Base-by-base conservation (phyloP, 73 alveolate species). In the Paramecium biaurelia region DNA sequence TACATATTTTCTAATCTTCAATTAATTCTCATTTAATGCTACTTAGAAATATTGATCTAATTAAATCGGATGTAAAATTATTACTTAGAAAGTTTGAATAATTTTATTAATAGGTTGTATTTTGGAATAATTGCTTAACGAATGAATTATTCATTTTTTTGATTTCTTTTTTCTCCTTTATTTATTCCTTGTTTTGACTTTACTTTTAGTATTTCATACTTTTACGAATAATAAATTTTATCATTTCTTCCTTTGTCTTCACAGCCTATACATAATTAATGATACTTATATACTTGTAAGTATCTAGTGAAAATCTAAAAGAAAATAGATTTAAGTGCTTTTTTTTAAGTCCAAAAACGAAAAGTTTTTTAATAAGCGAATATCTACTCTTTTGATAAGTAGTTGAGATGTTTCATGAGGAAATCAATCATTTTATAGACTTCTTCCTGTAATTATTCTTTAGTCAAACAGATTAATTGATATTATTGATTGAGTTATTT, bases 161-260 rank as follows among this genome's bases (percentile, higher is more conserved):
- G 18, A 63, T 63, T 63, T 26, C 84, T 32, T 63, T 26, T 24
- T 63, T 63, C 84, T 63, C 68, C 34, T 53, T 18, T n/a, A 18
- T 11, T 63, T 26, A 9, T 63, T 63, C 84, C 21, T 21, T 26
- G 26, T 7, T 18, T 4, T 53, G 68, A 53, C 6, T 53, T 53
- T 53, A 18, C 26, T 30, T 63, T 63, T 63, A 26, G 12, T 63
- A n/a, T 12, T 63, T 63, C 30, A 63, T 63, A 32, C 84, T 63
- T 63, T 63, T 63, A 63, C 84, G 84, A 63, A 63, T 63, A 63
- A 63, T 63, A 63, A 63, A 63, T 24, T 79, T 79, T 7, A 79
- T 79, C 90, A 79, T 79, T 47, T 79, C 90, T 47, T 79, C 90
- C 47, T 34, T 79, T 2, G 90, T 79, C 56, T 79, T 79, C 26